Evolutionary conservation across 768 basidiomycete species (phyloP).

Genomic region (Serendipita sp.): DNA sequence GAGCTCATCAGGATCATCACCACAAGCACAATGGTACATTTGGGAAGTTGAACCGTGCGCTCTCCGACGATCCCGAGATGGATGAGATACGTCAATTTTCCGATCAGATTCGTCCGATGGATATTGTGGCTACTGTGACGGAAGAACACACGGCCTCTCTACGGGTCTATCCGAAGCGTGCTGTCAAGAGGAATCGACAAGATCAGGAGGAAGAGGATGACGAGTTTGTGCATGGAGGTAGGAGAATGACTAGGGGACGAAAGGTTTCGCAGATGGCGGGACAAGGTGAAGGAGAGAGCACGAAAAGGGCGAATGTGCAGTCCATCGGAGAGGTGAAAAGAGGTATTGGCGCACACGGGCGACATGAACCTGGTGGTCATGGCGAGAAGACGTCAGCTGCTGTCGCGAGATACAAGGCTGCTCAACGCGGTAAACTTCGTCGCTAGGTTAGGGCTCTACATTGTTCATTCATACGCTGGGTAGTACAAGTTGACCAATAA

Average conservation of each 20-base stretch:
- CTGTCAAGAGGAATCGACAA: background rate
- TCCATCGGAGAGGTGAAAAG: background rate
- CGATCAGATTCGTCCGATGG: background rate
- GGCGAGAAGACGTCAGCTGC: constrained; percentile 34
- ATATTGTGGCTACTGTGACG: background rate
- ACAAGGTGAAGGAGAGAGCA: background rate
- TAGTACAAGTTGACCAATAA: too few species aligned
- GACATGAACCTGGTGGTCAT: background rate
- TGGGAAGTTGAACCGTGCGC: background rate
- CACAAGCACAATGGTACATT: background rate
- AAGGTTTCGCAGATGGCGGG: background rate
- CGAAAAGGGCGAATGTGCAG: background rate
- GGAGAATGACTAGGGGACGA: background rate
- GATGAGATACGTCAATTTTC: background rate
- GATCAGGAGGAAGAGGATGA: background rate
- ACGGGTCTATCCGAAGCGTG: background rate
- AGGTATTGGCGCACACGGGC: background rate
- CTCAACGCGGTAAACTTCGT: constrained; percentile 3
- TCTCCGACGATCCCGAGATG: background rate
- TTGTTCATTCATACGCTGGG: too few species aligned
- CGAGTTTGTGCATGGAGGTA: background rate
- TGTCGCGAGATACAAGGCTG: constrained; percentile 43
- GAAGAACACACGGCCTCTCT: background rate
- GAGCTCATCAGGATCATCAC: too few species aligned
- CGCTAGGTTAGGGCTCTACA: background rate